Conservation (phyloP, 2,329 filamentous ascomycete genomes). For the Colletotrichum horii region DNA sequence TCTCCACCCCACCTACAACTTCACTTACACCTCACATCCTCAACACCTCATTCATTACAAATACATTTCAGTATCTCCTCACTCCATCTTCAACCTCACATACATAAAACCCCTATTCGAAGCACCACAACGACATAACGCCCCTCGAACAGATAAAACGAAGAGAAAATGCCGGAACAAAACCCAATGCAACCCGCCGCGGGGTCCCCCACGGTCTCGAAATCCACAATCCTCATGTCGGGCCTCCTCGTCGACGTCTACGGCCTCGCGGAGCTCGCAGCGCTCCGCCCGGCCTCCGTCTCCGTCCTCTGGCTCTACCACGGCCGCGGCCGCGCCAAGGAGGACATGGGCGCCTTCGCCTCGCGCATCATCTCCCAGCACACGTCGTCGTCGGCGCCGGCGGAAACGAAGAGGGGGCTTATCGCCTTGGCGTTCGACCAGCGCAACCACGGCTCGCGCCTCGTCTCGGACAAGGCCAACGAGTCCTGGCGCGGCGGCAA, state of each 20-base stretch:
- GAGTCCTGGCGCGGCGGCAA: constrained; percentile 82
- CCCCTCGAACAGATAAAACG: not conserved
- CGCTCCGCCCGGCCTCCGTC: constrained; percentile 53
- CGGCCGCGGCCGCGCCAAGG: constrained; percentile 72
- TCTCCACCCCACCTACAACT: not conserved
- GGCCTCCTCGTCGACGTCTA: constrained; percentile 82
- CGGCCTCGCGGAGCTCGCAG: constrained; percentile 74
- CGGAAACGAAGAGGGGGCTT: constrained; percentile 64
- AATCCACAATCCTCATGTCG: constrained; percentile 72
- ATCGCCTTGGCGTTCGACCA: constrained; percentile 90
- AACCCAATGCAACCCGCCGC: constrained; percentile 34
- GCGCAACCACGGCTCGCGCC: constrained; percentile 84
- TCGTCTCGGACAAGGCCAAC: constrained; percentile 73
- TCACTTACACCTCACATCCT: not conserved
- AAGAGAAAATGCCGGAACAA: constrained; percentile 24
- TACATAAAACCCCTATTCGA: not conserved
- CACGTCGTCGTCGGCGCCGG: not conserved
- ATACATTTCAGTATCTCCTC: not conserved
- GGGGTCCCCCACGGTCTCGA: constrained; percentile 58
- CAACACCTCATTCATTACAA: not conserved
- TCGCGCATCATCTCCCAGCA: constrained; percentile 64
- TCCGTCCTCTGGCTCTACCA: constrained; percentile 93
- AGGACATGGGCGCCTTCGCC: constrained; percentile 78
- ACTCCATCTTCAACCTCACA: not conserved
- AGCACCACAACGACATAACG: not conserved